Base-by-base conservation (phyloP, 805 yeast genomes). In the Sungouiozyma intestinalis region DNA sequence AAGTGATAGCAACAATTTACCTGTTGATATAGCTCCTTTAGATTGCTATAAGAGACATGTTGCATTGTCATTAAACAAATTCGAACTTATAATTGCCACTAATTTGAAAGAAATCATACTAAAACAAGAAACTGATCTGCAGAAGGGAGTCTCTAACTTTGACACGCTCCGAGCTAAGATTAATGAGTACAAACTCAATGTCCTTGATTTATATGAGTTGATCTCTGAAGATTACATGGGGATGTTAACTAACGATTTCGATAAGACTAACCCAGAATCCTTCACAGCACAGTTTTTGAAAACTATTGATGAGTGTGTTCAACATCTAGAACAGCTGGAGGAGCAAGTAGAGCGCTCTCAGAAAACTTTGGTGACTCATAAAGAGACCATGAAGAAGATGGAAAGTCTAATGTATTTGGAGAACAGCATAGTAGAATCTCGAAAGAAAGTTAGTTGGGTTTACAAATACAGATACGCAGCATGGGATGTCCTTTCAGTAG, bases 171-270 rank as follows among this genome's bases (percentile, higher is more conserved):
- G 60, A 4, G 40, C 45, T 7, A 46, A 53, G 31, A 41, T 69
- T 4, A 55, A 55, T 6, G 38, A 46, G 5, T 60, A 67, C 33
- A 66, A 56, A 44, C 17, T 43, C 8, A 44, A 48, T 15, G 46
- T 58, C 5, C 16, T 35, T 1, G 44, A 51, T n/a, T 45, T 70
- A 27, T 37, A 60, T 11, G 50, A 52, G 2, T 51, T 57, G 7
- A 42, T 69, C 4, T 48, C 50, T 16, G 39, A 58, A 31, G 48
- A 58, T 3, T 56, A 65, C 16, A 39, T 68, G 19, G 51, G 47
- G 14, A 40, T 42, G 2, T 45, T 68, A 17, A 58, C 55, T 29
- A 41, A 40, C 6, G 60, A 60, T 29, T 54, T 68, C 36, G 45
- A 54, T 7, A 45, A 44, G 1, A 52, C 53, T 20, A 47, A 63